Base-by-base conservation (phyloP, 305 asterid species). In the Andrographis paniculata region DNA sequence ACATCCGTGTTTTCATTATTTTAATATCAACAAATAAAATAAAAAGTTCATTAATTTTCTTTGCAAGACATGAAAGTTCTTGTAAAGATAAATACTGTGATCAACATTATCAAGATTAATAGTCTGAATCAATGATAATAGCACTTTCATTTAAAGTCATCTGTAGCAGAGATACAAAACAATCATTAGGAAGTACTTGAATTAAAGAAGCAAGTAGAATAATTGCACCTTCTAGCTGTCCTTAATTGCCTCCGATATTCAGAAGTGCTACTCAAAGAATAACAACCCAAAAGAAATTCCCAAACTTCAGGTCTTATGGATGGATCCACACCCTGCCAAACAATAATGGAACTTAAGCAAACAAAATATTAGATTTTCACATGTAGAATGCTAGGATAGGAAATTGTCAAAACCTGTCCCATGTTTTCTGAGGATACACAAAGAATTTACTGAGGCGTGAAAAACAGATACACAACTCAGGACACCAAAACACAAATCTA, bases 251-350 rank as follows among this genome's bases (percentile, higher is more conserved):
- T 68, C 56, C 99, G 74, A 51, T 86, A 62, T 44, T 86, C 96
- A 49, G 87, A 63, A 16, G 99, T 78, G 71, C 94, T 91, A 78
- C 89, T 74, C 75, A 91, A 66, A 52, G 88, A 69, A 60, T 91
- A 91, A 66, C 99, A 80, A 50, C 96, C 96, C 74, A 91, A 74
- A 65, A 91, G 96, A 74, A 91, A 91, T 71, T 91, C 96, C 98
- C 96, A 91, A 39, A 91, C 99, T 73, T 86, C 93, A 51, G 95
- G 75, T 68, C 99, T 77, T 60, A 91, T 91, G 55, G 95, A 72
- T 59, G 96, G 94, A 73, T 91, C 99, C 42, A 91, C 84, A 49
- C 99, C 98, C 99, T 91, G 70, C 20, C 49, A 68, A 27, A 69
- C 58, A 60, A 60, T 64, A 48, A 52, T 36, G 55, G 24, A 5